phyloP scores from a whole-genome alignment of 148 eudicot species.

The Persicaria tinctoria region DNA sequence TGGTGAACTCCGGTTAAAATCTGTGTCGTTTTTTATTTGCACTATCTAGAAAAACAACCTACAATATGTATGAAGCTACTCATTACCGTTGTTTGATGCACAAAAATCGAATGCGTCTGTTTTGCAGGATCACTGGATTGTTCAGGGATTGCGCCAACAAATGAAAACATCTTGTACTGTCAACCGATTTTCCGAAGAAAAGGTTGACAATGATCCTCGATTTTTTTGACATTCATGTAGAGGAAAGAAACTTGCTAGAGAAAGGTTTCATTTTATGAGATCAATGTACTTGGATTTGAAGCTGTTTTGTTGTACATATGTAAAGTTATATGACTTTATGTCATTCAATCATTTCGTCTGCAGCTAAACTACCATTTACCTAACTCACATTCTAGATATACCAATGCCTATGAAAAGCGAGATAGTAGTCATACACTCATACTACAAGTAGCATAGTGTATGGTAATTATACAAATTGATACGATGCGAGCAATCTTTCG shows the following conservation, averaged over 20 bases:
- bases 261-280: not conserved
- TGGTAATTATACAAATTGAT: no score
- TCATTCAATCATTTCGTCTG: no score
- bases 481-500: no score
- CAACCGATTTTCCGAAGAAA: conserved; percentile 1
- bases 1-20: not conserved
- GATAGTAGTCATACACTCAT: no score
- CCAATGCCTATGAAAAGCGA: no score
- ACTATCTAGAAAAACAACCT: not conserved
- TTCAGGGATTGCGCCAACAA: not conserved
- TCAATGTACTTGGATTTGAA: conserved; percentile 1
- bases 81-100: no score
- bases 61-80: not conserved
- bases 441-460: no score
- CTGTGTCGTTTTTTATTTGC: not conserved
- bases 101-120: not conserved
- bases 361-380: no score
- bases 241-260: not conserved
- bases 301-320: not conserved
- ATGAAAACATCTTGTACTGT: not conserved
- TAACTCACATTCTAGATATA: no score
- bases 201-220: not conserved
- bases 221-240: not conserved
- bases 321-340: no score
- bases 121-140: not conserved